A percentile compares a stretch with the other conserved stretches of the same genome.
Conservation (phyloP, 768 basidiomycete species). For the Trichaptum fuscoviolaceum region DNA sequence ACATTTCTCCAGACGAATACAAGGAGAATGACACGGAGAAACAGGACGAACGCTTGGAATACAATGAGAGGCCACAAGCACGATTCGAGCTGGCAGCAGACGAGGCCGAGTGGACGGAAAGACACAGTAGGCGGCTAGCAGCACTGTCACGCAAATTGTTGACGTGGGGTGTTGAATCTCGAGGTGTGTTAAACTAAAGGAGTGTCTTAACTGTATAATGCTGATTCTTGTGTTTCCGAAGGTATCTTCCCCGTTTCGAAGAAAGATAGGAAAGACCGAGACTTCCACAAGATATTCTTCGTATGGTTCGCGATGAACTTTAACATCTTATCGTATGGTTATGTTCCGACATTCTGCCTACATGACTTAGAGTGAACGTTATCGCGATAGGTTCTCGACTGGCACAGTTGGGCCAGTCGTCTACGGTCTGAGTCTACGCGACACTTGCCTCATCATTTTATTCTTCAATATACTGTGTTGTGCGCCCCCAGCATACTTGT, state of each 20-base stretch:
- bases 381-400: constrained; percentile 34
- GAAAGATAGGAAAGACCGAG: constrained; percentile 30
- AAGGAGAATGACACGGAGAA: neutral
- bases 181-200: constrained; percentile 5
- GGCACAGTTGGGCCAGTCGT: constrained; percentile 41
- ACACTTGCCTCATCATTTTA: constrained; percentile 40
- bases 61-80: neutral
- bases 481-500: constrained; percentile 40
- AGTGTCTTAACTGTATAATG: neutral
- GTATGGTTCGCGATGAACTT: constrained; percentile 36
- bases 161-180: constrained; percentile 7
- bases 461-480: constrained; percentile 43
- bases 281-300: constrained; percentile 37
- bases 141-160: constrained; percentile 2
- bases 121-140: neutral
- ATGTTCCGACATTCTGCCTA: neutral
- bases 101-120: neutral
- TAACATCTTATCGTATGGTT: constrained; percentile 34
- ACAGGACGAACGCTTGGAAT: neutral
- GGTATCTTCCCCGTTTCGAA: constrained; percentile 29
- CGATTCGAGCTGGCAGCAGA: neutral
- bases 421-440: constrained; percentile 38
- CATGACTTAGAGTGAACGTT: neutral
- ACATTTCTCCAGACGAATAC: neutral
- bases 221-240: neutral